Percentiles rank a stretch among this genome's conserved stretches.
These are phyloP conservation scores for Aspergillus sergii DNA, from an alignment of 2,329 filamentous ascomycete species.

Conservation along the genomic window DNA sequence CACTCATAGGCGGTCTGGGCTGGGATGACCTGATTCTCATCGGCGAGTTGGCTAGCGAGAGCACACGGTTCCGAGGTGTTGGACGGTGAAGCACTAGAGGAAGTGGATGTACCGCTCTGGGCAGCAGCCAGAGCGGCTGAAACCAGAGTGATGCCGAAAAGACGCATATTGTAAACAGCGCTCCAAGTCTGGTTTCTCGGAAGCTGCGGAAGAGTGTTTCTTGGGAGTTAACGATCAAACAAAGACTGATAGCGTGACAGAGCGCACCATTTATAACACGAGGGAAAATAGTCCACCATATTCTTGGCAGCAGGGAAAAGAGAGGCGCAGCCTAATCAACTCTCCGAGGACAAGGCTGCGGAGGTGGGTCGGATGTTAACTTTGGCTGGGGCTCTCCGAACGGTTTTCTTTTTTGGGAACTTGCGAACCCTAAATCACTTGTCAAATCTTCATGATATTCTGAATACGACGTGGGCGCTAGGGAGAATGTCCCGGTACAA, in stretches of 20 bases:
- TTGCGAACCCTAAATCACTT: background rate
- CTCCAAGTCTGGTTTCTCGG: background rate
- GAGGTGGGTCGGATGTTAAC: background rate
- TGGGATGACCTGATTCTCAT: background rate
- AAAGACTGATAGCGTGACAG: background rate
- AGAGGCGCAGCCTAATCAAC: constrained; percentile 2
- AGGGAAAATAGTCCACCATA: background rate
- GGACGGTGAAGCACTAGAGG: background rate
- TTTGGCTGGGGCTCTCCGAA: background rate
- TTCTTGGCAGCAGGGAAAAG: background rate
- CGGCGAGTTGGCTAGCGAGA: constrained; percentile 12
- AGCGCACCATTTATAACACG: background rate
- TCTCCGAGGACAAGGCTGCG: background rate
- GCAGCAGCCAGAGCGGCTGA: constrained; percentile 8
- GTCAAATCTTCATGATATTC: background rate
- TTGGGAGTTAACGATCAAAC: background rate
- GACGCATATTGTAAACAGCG: background rate
- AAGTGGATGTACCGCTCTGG: background rate
- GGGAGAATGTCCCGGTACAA: background rate
- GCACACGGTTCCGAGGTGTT: constrained; percentile 2
- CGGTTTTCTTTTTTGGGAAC: background rate
- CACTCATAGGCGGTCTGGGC: constrained; percentile 25
- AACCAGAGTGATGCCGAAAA: constrained; percentile 5
- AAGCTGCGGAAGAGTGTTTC: background rate
- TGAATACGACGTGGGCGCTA: background rate